Evolutionary conservation across 345 rosid species (phyloP).

Genomic region (Murraya paniculata): DNA sequence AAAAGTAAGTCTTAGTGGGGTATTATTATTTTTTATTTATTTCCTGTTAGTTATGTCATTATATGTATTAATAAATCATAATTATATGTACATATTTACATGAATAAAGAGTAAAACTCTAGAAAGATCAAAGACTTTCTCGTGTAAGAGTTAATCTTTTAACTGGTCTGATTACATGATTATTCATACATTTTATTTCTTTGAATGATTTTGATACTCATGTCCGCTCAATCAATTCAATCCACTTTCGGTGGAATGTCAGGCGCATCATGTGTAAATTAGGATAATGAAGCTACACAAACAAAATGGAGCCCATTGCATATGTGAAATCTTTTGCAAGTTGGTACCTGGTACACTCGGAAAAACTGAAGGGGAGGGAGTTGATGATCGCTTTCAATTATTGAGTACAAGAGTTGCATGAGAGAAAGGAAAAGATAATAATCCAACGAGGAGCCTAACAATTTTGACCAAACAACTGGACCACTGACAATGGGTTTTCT

Average conservation of each 20-base stretch:
- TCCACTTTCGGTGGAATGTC: not conserved
- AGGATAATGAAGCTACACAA: not conserved
- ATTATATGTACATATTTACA: too few species aligned
- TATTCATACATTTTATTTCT: not conserved
- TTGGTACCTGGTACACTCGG: not conserved
- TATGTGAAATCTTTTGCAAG: not conserved
- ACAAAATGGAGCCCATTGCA: constrained; percentile 1
- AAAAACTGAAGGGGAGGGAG: not conserved
- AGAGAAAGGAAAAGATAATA: not conserved
- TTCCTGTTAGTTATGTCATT: too few species aligned
- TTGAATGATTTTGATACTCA: not conserved
- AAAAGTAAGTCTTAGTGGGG: too few species aligned
- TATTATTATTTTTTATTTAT: too few species aligned
- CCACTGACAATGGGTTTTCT: not conserved
- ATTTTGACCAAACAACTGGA: not conserved
- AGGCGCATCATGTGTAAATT: not conserved
- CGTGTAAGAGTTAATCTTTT: too few species aligned
- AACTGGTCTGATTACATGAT: too few species aligned
- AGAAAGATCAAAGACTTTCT: too few species aligned
- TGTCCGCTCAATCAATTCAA: not conserved
- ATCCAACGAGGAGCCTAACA: not conserved
- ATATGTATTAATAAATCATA: too few species aligned
- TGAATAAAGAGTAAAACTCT: too few species aligned
- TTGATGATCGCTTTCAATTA: not conserved
- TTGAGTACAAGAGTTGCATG: not conserved